Percentiles rank a stretch among this genome's conserved stretches.
These are phyloP conservation scores for Aspergillus brasiliensis DNA, from an alignment of 2,329 filamentous ascomycete genomes.

Conservation along the genomic window DNA sequence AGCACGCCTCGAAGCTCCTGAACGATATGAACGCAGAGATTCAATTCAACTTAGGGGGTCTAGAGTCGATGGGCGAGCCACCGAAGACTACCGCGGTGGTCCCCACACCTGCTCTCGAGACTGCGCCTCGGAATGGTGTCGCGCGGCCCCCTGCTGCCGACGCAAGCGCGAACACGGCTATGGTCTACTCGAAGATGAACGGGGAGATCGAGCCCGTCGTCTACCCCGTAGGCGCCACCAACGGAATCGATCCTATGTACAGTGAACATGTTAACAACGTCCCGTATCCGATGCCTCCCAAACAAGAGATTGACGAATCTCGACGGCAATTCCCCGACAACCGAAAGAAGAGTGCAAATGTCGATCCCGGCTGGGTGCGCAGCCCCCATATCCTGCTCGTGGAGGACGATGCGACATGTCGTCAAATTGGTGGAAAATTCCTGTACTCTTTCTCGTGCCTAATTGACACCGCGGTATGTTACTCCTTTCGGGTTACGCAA, in stretches of 20 bases:
- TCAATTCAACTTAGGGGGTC: conserved; percentile 63
- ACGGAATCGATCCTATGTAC: conserved; percentile 93
- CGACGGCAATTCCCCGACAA: conserved; percentile 52
- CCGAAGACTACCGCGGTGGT: conserved; percentile 58
- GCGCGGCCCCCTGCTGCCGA: conserved; percentile 46
- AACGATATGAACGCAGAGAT: conserved; percentile 67
- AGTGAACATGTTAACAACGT: conserved; percentile 94
- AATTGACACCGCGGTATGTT: conserved; percentile 64
- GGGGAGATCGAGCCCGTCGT: conserved; percentile 71
- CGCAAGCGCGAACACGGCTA: conserved; percentile 50
- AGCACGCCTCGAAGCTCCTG: conserved; percentile 67
- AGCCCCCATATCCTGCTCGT: conserved; percentile 84
- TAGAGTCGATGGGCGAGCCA: conserved; percentile 66
- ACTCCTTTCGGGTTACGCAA: background rate
- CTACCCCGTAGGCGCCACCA: conserved; percentile 86
- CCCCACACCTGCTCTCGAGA: conserved; percentile 60
- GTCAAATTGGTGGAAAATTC: conserved; percentile 68
- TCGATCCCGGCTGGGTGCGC: conserved; percentile 66
- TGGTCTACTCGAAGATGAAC: conserved; percentile 54
- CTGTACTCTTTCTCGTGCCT: conserved; percentile 65
- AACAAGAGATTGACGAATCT: conserved; percentile 56
- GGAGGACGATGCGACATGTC: conserved; percentile 73
- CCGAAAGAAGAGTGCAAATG: conserved; percentile 62
- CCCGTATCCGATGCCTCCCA: conserved; percentile 76
- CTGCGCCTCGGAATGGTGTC: conserved; percentile 48